These are phyloP conservation scores for Scheffersomyces stambukii DNA, from an alignment of 1,139 yeast species.

Conservation along the genomic window DNA sequence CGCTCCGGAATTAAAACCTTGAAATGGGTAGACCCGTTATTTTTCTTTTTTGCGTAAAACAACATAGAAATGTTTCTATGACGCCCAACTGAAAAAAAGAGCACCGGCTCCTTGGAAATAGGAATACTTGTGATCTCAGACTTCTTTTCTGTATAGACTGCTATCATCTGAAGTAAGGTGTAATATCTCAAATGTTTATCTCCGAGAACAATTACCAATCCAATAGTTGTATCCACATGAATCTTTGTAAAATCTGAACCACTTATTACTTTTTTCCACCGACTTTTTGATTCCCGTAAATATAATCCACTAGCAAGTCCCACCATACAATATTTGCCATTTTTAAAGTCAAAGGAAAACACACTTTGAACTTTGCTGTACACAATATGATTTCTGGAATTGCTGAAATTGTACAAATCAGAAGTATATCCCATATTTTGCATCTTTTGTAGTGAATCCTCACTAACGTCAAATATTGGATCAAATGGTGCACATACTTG, in stretches of 20 bases:
- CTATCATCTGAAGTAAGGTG: constrained; percentile 45
- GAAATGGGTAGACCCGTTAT: constrained; percentile 45
- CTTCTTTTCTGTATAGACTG: constrained; percentile 33
- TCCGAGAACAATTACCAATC: constrained; percentile 56
- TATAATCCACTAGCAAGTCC: constrained; percentile 40
- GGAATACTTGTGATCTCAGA: constrained; percentile 28
- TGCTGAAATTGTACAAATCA: constrained; percentile 23
- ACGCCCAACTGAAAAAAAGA: constrained; percentile 58
- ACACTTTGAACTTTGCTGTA: constrained; percentile 26
- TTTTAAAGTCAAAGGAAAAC: constrained; percentile 23
- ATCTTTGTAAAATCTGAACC: constrained; percentile 56
- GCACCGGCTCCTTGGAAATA: constrained; percentile 36
- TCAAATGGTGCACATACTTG: constrained; percentile 64
- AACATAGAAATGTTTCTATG: constrained; percentile 58
- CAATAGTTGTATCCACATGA: constrained; percentile 53
- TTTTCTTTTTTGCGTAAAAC: constrained; percentile 49
- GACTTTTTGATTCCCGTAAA: constrained; percentile 44
- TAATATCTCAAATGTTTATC: constrained; percentile 60
- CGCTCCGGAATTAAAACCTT: constrained; percentile 48
- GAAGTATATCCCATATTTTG: constrained; percentile 20
- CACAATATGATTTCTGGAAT: constrained; percentile 22
- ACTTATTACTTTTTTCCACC: constrained; percentile 62
- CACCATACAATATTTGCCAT: constrained; percentile 23
- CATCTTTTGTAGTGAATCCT: constrained; percentile 20
- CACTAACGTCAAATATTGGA: constrained; percentile 43